These are phyloP conservation scores for Oxytropis ochrocephala DNA, from an alignment of 306 rosid genomes.

Conservation along the genomic window DNA sequence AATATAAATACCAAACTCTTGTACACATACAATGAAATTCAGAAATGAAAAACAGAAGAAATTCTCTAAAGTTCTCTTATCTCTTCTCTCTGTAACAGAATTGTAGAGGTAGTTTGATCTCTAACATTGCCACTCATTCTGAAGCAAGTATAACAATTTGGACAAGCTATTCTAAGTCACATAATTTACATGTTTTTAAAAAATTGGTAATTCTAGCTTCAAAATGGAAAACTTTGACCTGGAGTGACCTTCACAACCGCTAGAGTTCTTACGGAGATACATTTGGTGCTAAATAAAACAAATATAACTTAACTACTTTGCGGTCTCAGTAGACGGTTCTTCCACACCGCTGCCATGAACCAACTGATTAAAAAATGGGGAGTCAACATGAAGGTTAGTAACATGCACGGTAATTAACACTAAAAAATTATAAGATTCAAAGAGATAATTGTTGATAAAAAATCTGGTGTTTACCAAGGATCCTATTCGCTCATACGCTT, in stretches of 20 bases:
- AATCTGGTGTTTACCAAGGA: constrained; percentile 57
- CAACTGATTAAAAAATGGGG: constrained; percentile 49
- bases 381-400: neutral
- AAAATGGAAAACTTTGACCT: neutral
- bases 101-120: too few species aligned
- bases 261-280: neutral
- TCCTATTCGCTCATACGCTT: constrained; percentile 84
- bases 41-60: too few species aligned
- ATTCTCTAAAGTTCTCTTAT: too few species aligned
- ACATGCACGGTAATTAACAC: constrained; percentile 1
- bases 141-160: neutral
- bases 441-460: neutral
- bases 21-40: too few species aligned
- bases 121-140: neutral
- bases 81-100: too few species aligned
- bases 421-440: neutral
- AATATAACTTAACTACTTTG: constrained; percentile 18
- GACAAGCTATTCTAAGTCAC: neutral
- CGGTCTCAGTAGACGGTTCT: constrained; percentile 40
- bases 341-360: constrained; percentile 45
- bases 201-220: constrained; percentile 1
- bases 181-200: constrained; percentile 12
- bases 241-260: constrained; percentile 3
- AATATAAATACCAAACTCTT: too few species aligned
- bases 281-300: neutral